Percentiles rank a stretch among this genome's conserved stretches.
phyloP scores from a whole-genome alignment of 495 filamentous ascomycete genomes.

The Penicillium arizonense region DNA sequence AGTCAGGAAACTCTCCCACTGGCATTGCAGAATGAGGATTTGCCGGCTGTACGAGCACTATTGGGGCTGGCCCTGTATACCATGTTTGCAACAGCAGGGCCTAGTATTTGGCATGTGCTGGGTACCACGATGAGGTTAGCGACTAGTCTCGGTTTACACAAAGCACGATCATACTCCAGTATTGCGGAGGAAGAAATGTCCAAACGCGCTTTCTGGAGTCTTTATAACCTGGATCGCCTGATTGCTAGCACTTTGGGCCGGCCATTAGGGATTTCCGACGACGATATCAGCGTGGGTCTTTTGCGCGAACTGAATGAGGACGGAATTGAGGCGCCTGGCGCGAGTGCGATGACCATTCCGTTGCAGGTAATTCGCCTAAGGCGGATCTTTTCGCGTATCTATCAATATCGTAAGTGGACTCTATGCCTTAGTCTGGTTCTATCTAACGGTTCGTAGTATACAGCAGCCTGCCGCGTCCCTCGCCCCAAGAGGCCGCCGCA shows the following conservation, averaged over 20 bases:
- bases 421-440: background rate
- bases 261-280: constrained; percentile 49
- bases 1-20: constrained; percentile 38
- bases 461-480: constrained; percentile 38
- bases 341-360: constrained; percentile 47
- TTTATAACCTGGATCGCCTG: constrained; percentile 52
- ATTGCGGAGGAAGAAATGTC: constrained; percentile 45
- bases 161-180: constrained; percentile 35
- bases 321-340: constrained; percentile 38
- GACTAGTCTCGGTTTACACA: constrained; percentile 50
- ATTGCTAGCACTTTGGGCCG: constrained; percentile 50
- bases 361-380: constrained; percentile 48
- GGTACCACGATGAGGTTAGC: constrained; percentile 47
- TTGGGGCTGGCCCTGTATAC: constrained; percentile 52
- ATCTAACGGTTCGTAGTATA: constrained; percentile 31
- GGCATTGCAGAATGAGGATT: constrained; percentile 44
- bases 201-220: constrained; percentile 52
- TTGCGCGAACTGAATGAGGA: constrained; percentile 47
- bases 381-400: constrained; percentile 48
- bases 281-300: constrained; percentile 46
- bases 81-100: constrained; percentile 48
- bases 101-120: constrained; percentile 54
- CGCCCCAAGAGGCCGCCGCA: constrained; percentile 31
- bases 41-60: constrained; percentile 43
- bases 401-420: constrained; percentile 39